Percentiles rank a stretch among this genome's conserved stretches.
Conservation (phyloP, 495 filamentous ascomycete genomes). For the Trichoderma virens region DNA sequence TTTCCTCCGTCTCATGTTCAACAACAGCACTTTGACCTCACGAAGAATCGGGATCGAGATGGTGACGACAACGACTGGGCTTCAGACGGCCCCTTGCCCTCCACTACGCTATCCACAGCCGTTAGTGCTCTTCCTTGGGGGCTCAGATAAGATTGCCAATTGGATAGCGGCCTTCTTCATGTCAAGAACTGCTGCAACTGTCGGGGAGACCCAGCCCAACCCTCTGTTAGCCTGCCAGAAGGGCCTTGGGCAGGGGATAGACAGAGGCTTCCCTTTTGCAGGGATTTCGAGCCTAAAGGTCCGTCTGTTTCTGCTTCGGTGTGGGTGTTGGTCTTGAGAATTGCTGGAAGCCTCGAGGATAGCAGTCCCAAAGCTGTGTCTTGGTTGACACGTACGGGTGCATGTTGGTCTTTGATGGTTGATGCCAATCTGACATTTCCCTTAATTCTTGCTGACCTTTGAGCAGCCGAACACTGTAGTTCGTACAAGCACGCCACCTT, state of each 20-base stretch:
- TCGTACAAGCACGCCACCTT: neutral
- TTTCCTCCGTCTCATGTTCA: neutral
- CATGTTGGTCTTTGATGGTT: neutral
- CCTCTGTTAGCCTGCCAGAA: neutral
- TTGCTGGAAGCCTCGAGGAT: neutral
- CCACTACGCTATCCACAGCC: neutral
- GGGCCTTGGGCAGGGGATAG: neutral
- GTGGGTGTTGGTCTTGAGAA: neutral
- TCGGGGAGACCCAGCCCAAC: neutral
- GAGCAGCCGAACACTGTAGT: neutral
- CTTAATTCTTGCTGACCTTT: neutral
- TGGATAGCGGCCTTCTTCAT: neutral
- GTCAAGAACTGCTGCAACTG: conserved; percentile 1
- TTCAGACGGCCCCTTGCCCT: neutral
- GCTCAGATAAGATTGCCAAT: neutral
- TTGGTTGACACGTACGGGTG: neutral
- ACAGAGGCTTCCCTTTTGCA: neutral
- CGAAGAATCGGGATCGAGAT: neutral
- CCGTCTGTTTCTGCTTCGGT: neutral
- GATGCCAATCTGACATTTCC: too few species aligned
- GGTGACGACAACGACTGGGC: neutral
- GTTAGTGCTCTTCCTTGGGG: neutral
- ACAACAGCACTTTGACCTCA: neutral
- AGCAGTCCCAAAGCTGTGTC: neutral
- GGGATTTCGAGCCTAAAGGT: too few species aligned